A percentile compares a stretch with the other conserved stretches of the same genome.
Conservation (phyloP, 768 basidiomycete genomes). For the Chalciporus piperatus region DNA sequence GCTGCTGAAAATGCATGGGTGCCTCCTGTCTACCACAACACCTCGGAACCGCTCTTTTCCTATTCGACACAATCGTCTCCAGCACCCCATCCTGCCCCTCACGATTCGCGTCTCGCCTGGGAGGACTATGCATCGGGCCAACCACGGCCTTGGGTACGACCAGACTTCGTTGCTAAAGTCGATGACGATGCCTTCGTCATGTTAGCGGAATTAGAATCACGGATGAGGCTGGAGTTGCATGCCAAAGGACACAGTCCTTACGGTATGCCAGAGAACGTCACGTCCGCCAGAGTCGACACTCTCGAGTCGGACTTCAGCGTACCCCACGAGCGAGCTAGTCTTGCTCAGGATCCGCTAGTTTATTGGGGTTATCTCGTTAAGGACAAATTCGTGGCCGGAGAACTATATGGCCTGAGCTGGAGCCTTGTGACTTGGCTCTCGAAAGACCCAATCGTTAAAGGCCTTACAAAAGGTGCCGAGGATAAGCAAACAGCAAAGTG, state of each 20-base stretch:
- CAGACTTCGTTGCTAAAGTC: constrained; percentile 90
- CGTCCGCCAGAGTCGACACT: constrained; percentile 3
- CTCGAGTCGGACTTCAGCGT: neutral
- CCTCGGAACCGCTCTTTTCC: constrained; percentile 51
- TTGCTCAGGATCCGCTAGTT: constrained; percentile 60
- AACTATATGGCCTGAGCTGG: constrained; percentile 88
- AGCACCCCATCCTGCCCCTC: constrained; percentile 63
- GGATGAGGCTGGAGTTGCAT: constrained; percentile 76
- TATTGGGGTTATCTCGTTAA: constrained; percentile 93
- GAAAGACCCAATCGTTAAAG: constrained; percentile 65
- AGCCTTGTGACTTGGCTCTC: constrained; percentile 85
- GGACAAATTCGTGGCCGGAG: constrained; percentile 93
- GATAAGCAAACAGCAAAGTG: constrained; percentile 93
- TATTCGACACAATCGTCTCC: constrained; percentile 59
- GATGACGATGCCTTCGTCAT: constrained; percentile 97
- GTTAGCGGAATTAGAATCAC: constrained; percentile 90
- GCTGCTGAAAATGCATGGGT: constrained; percentile 89
- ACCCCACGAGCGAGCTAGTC: constrained; percentile 7
- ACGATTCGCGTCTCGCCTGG: constrained; percentile 65
- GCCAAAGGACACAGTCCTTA: constrained; percentile 32
- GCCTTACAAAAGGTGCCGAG: constrained; percentile 76
- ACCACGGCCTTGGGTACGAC: constrained; percentile 70
- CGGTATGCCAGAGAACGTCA: constrained; percentile 9
- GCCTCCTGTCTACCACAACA: constrained; percentile 64
- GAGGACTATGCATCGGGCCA: constrained; percentile 42